Conservation (phyloP, 192 early-diverging fungal species). For the Linnemannia elongata region DNA sequence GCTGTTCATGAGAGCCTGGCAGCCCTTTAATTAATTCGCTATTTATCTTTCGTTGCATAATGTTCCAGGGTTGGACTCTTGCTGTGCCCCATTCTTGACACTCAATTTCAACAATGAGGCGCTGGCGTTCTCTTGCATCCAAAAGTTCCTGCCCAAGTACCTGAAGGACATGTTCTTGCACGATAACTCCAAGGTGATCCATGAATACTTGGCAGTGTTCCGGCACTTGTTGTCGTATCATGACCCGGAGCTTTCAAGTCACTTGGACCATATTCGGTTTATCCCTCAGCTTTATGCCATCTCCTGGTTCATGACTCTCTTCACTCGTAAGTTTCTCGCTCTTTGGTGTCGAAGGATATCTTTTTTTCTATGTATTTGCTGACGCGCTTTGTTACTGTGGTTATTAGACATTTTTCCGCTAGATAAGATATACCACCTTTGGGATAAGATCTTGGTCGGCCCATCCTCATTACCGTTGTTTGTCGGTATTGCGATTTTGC, state of each 20-base stretch:
- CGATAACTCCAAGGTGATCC: conserved; percentile 78
- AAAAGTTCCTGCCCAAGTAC: conserved; percentile 75
- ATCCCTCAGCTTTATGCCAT: conserved; percentile 83
- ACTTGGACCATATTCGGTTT: conserved; percentile 73
- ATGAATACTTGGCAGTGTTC: conserved; percentile 78
- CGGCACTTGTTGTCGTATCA: conserved; percentile 76
- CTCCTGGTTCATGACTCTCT: conserved; percentile 87
- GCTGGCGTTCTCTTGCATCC: conserved; percentile 76
- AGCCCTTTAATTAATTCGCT: background rate
- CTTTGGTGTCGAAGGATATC: background rate
- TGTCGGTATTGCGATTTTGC: conserved; percentile 77
- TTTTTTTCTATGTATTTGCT: background rate
- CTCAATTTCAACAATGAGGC: conserved; percentile 84
- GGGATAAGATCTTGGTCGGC: conserved; percentile 81
- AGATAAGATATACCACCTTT: conserved; percentile 85
- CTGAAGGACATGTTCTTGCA: conserved; percentile 78
- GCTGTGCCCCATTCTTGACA: conserved; percentile 81
- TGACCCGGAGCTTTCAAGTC: conserved; percentile 79
- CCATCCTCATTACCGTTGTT: conserved; percentile 75
- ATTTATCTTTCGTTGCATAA: conserved; percentile 4
- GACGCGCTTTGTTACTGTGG: background rate
- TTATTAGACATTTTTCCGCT: conserved; percentile 81
- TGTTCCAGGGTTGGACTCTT: conserved; percentile 74
- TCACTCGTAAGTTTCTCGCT: conserved; percentile 72
- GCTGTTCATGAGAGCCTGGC: no score